Percentiles rank a stretch among this genome's conserved stretches.
These are phyloP conservation scores for Ophiostoma pallidulum DNA, from an alignment of 2,329 filamentous ascomycete genomes.

Conservation along the genomic window DNA sequence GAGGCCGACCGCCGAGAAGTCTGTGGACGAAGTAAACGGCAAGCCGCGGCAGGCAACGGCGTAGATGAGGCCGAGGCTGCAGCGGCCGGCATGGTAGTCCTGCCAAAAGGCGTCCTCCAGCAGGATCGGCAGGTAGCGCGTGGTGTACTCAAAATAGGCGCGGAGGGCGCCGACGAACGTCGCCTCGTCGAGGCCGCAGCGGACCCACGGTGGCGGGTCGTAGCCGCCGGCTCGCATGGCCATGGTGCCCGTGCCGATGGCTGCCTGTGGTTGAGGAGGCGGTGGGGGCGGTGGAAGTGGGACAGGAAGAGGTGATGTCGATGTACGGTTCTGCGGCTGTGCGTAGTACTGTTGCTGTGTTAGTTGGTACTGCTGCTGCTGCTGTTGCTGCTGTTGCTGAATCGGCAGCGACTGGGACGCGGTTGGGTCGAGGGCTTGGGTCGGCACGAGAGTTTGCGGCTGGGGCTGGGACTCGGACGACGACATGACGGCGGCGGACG, in stretches of 20 bases:
- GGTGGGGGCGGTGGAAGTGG: too few relatives aligned
- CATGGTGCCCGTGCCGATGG: not conserved
- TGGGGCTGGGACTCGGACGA: not conserved
- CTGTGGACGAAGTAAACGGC: slow-evolving; percentile 15
- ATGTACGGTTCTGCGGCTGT: too few relatives aligned
- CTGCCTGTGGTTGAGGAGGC: not conserved
- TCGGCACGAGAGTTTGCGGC: not conserved
- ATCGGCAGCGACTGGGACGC: not conserved
- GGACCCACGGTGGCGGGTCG: slow-evolving; percentile 7
- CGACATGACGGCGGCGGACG: not conserved
- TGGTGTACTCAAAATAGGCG: slow-evolving; percentile 20
- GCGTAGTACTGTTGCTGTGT: not conserved
- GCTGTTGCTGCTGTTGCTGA: slow-evolving; percentile 1
- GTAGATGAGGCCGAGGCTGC: slow-evolving; percentile 18
- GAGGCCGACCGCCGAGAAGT: too few relatives aligned
- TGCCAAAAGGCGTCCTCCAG: slow-evolving; percentile 20
- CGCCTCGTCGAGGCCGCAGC: slow-evolving; percentile 7
- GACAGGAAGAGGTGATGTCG: too few relatives aligned
- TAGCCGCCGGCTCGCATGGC: slow-evolving; percentile 5
- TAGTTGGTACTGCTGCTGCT: not conserved
- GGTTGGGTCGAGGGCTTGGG: too few relatives aligned
- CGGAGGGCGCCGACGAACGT: slow-evolving; percentile 14
- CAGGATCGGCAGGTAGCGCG: slow-evolving; percentile 18
- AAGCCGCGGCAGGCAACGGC: slow-evolving; percentile 21
- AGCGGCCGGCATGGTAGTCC: slow-evolving; percentile 17